A percentile compares a stretch with the other conserved stretches of the same genome.
phyloP scores from a whole-genome alignment of 805 yeast genomes.

The Nakazawaea peltata region DNA sequence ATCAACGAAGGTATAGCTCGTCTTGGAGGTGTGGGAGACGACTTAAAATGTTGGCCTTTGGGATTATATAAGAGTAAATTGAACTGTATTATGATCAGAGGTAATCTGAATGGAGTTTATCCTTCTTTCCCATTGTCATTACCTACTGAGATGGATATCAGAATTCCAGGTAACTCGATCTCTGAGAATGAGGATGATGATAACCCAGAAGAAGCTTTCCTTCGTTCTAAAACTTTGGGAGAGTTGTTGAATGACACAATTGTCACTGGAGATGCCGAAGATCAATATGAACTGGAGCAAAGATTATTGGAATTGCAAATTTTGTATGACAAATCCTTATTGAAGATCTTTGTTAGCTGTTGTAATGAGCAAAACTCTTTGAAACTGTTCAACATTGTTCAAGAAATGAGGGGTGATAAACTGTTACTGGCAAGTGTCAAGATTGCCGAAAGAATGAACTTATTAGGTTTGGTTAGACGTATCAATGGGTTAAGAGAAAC shows the following conservation, averaged over 20 bases:
- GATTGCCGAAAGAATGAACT: conserved; percentile 69
- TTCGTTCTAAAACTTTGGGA: conserved; percentile 55
- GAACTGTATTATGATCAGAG: conserved; percentile 69
- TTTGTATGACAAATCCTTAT: conserved; percentile 66
- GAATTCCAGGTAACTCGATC: conserved; percentile 45
- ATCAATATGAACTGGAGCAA: conserved; percentile 32
- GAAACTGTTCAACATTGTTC: conserved; percentile 64
- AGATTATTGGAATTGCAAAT: conserved; percentile 45
- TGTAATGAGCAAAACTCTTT: conserved; percentile 59
- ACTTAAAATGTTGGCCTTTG: conserved; percentile 80
- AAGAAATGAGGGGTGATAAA: conserved; percentile 63
- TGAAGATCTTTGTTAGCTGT: conserved; percentile 65
- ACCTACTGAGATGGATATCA: conserved; percentile 69
- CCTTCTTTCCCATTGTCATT: conserved; percentile 83
- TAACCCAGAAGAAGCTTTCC: conserved; percentile 54
- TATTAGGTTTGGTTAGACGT: conserved; percentile 42
- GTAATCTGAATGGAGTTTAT: conserved; percentile 34
- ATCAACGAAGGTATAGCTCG: conserved; percentile 41
- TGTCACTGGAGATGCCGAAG: conserved; percentile 27
- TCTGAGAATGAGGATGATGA: conserved; percentile 20
- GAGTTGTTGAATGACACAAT: conserved; percentile 52
- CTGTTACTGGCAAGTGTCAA: conserved; percentile 79
- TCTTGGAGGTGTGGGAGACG: conserved; percentile 42
- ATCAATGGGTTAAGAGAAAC: conserved; percentile 48
- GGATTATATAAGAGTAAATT: conserved; percentile 67